Evolutionary conservation across 2,329 filamentous ascomycete species (phyloP).

Genomic region (Karstenula rhodostoma): DNA sequence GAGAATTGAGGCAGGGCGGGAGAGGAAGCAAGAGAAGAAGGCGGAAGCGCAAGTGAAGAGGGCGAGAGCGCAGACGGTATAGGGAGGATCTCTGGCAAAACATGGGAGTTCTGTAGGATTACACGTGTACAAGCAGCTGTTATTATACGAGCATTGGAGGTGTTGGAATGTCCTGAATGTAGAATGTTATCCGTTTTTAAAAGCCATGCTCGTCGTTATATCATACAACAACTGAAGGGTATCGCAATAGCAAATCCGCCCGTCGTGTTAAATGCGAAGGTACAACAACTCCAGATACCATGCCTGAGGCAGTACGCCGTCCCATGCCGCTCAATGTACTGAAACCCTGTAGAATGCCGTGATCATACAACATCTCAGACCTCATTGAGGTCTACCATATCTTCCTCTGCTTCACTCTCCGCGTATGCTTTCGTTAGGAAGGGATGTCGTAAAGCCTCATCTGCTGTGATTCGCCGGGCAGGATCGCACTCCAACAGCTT

Average conservation of each 20-base stretch:
- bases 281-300: constrained; percentile 40
- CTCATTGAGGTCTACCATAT: constrained; percentile 41
- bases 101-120: constrained; percentile 5
- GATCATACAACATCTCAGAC: constrained; percentile 26
- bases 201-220: constrained; percentile 14
- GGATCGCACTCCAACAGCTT: constrained; percentile 81
- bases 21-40: constrained; percentile 33
- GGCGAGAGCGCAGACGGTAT: constrained; percentile 33
- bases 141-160: constrained; percentile 3
- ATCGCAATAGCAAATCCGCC: constrained; percentile 27
- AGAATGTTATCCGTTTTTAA: constrained; percentile 14
- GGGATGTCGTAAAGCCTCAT: constrained; percentile 75
- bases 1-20: constrained; percentile 33
- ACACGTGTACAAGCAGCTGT: constrained; percentile 8
- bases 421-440: constrained; percentile 62
- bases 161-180: constrained; percentile 4
- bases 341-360: constrained; percentile 16
- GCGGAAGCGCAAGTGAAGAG: constrained; percentile 34
- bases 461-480: constrained; percentile 74
- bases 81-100: not conserved
- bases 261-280: constrained; percentile 22
- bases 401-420: constrained; percentile 43
- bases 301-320: constrained; percentile 34
- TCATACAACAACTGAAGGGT: constrained; percentile 31
- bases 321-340: constrained; percentile 31